Evolutionary conservation across 495 filamentous ascomycete species (phyloP).

Genomic region (Aspergillus kassunensis): DNA sequence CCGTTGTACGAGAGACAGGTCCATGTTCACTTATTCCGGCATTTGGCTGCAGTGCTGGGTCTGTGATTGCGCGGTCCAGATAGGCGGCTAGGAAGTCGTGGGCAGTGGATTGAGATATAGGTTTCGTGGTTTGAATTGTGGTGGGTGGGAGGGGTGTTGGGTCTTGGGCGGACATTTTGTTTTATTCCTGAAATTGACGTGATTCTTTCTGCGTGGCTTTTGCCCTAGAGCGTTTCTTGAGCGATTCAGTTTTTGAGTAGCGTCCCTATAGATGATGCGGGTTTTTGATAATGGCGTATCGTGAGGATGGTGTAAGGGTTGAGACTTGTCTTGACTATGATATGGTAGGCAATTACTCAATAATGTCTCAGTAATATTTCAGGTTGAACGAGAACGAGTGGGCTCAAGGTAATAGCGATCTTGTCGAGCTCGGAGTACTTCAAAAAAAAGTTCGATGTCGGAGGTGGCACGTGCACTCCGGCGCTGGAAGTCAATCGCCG

Average conservation of each 20-base stretch:
- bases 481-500: slow-evolving; percentile 24
- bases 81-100: slow-evolving; percentile 55
- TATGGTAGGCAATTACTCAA: too few relatives aligned
- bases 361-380: neutral
- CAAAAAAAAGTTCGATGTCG: slow-evolving; percentile 11
- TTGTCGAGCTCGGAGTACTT: neutral
- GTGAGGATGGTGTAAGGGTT: neutral
- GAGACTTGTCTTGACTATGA: too few relatives aligned
- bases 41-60: slow-evolving; percentile 64
- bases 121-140: slow-evolving; percentile 37
- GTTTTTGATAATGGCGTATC: too few relatives aligned
- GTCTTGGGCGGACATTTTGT: slow-evolving; percentile 40
- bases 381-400: neutral
- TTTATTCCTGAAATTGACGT: too few relatives aligned
- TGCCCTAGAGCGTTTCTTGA: neutral
- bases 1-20: slow-evolving; percentile 50
- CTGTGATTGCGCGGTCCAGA: slow-evolving; percentile 49
- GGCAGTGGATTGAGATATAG: slow-evolving; percentile 50
- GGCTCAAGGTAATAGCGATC: neutral
- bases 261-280: too few relatives aligned
- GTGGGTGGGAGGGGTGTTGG: slow-evolving; percentile 46
- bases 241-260: too few relatives aligned
- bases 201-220: neutral
- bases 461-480: slow-evolving; percentile 33
- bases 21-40: slow-evolving; percentile 59